A percentile compares a stretch with the other conserved stretches of the same genome.
These are phyloP conservation scores for Allium cepa DNA, from an alignment of 106 monocot species.

Conservation along the genomic window DNA sequence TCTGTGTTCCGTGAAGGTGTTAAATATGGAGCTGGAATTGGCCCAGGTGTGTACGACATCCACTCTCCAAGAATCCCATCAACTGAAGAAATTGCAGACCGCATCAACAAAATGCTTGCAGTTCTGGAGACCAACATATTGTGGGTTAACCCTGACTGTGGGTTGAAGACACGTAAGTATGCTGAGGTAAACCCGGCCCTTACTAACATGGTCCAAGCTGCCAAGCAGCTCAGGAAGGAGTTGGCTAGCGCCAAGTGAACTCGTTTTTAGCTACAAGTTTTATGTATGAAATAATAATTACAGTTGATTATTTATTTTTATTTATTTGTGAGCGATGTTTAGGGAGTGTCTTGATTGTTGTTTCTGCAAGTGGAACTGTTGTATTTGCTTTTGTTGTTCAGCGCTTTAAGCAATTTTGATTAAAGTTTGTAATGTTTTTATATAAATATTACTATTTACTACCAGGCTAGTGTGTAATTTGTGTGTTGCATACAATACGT, in stretches of 20 bases:
- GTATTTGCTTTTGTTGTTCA: too few species aligned
- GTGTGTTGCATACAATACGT: too few species aligned
- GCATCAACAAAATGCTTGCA: conserved; percentile 18
- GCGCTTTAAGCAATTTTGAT: too few species aligned
- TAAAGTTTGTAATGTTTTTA: too few species aligned
- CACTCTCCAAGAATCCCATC: conserved; percentile 19
- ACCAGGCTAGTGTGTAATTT: too few species aligned
- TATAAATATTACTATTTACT: too few species aligned
- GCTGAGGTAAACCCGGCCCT: conserved; percentile 16
- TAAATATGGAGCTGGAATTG: conserved; percentile 18
- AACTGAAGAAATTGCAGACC: conserved; percentile 16
- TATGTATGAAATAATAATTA: too few species aligned
- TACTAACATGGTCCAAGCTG: conserved; percentile 13
- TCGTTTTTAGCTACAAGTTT: too few species aligned
- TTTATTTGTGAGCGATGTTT: too few species aligned
- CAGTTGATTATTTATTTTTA: too few species aligned
- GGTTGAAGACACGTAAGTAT: conserved; percentile 21
- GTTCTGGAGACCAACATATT: conserved; percentile 20
- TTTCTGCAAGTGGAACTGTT: too few species aligned
- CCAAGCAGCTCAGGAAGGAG: conserved; percentile 16
- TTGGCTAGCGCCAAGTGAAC: conserved; percentile 17
- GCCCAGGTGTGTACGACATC: conserved; percentile 20
- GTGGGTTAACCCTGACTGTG: conserved; percentile 22
- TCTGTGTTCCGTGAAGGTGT: conserved; percentile 19
- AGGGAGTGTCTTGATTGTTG: too few species aligned